A percentile compares a stretch with the other conserved stretches of the same genome.
phyloP scores from a whole-genome alignment of 768 basidiomycete species.

The Boletus edulis region DNA sequence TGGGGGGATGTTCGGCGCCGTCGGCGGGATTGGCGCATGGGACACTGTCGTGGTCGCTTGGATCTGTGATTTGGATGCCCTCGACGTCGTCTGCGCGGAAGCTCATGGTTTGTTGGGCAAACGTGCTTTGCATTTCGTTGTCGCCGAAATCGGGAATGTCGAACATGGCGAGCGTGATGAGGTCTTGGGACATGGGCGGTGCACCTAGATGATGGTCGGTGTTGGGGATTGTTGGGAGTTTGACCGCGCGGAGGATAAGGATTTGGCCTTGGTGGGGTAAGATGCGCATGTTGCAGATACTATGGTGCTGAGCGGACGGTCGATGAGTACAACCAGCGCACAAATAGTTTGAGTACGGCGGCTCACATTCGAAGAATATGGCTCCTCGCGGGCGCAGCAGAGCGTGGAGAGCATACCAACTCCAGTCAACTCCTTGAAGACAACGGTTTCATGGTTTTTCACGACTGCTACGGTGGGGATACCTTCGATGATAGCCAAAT shows the following conservation, averaged over 20 bases:
- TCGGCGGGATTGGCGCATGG: conserved; percentile 15
- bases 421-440: conserved; percentile 40
- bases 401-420: conserved; percentile 38
- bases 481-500: conserved; percentile 43
- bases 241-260: conserved; percentile 47
- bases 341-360: too few relatives aligned
- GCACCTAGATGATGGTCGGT: conserved; percentile 3
- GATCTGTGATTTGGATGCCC: conserved; percentile 35
- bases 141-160: conserved; percentile 30
- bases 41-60: conserved; percentile 21
- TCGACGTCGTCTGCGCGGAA: conserved; percentile 33
- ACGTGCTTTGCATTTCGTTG: conserved; percentile 24
- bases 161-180: conserved; percentile 32
- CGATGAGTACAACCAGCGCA: conserved; percentile 3
- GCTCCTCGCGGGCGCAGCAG: conserved; percentile 34
- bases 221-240: conserved; percentile 9
- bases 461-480: conserved; percentile 42
- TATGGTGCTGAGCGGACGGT: conserved; percentile 37
- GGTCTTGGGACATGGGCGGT: conserved; percentile 23
- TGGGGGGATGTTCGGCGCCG: conserved; percentile 29
- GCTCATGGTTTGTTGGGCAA: conserved; percentile 27
- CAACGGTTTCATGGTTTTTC: conserved; percentile 40
- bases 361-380: conserved; percentile 28
- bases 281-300: conserved; percentile 50
- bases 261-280: conserved; percentile 51